These are phyloP conservation scores for Nicotiana tabacum DNA, from an alignment of 257 asterid species.

Conservation along the genomic window DNA sequence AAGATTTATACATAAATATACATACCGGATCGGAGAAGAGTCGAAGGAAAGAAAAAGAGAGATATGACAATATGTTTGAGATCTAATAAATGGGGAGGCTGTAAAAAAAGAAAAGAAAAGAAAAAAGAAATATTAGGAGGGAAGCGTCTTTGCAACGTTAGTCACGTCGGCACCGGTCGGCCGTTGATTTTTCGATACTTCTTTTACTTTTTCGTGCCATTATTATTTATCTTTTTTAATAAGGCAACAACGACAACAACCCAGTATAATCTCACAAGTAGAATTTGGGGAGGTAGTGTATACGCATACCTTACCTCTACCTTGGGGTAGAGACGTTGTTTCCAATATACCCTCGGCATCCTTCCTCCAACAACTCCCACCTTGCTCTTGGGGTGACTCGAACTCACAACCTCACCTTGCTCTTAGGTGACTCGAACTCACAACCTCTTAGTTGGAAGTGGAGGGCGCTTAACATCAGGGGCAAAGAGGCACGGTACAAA, in stretches of 20 bases:
- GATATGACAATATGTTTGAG: conserved; percentile 8
- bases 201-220: neutral
- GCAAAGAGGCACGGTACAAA: neutral
- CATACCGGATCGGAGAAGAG: conserved; percentile 45
- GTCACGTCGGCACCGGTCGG: conserved; percentile 35
- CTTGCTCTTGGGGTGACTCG: too few relatives aligned
- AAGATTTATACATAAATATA: neutral
- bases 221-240: too few relatives aligned
- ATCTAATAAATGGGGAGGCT: conserved; percentile 42
- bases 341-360: too few relatives aligned
- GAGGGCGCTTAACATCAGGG: neutral
- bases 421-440: too few relatives aligned
- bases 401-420: too few relatives aligned
- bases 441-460: too few relatives aligned
- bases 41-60: conserved; percentile 9
- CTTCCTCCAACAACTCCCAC: too few relatives aligned
- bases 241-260: too few relatives aligned
- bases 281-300: too few relatives aligned
- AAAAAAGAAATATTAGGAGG: conserved; percentile 15
- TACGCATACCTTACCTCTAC: too few relatives aligned
- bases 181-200: conserved; percentile 22
- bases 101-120: conserved; percentile 15
- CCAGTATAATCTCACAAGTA: too few relatives aligned
- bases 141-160: conserved; percentile 31
- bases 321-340: too few relatives aligned